Evolutionary conservation across 192 early-diverging fungal genomes (phyloP), one percentile per base, ranked within the genome.

Genomic region (Gonapodya prolifera): DNA sequence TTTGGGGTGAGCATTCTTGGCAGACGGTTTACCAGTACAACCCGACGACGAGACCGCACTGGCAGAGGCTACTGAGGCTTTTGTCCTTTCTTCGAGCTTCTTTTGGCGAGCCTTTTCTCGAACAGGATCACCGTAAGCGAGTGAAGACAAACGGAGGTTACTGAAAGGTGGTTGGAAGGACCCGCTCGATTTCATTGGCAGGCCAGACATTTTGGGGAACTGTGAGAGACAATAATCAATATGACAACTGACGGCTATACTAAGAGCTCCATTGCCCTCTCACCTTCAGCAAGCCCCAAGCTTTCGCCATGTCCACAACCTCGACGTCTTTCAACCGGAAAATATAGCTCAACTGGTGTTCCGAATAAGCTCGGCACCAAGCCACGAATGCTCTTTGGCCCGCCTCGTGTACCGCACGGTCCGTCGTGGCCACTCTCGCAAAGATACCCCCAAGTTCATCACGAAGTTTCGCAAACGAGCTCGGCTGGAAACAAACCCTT

Each of bases 181-280:
- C 70, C 80, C 83, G 35, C 84, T 85, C 80, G 88, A 89, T 34
- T 80, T 80, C 77, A 80, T 83, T 8, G 81, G 81, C 70, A 99
- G 81, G 84, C 98, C 97, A 0, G 96, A 94, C 94, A 99, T 96
- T 77, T 92, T 95, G 18, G 97, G 97, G 35, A 99, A 73, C 78
- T 89, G 36, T 35, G 76, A 35, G 18, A 76, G 1, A 69, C 18
- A 32, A 33, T 8, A 16, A 74, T 77, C 35, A 45, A 69, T 2
- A 70, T 83, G 17, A 69, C 17, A 28, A 30, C n/a, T n/a, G n/a
- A n/a, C n/a, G n/a, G n/a, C n/a, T n/a, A n/a, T n/a, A 17, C n/a
- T 70, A 34, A 29, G 23, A 34, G 31, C 29, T 0, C 30, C 69
- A 30, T 35, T 17, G 17, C 2, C 31, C 16, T 80, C 30, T 35